Conservation (phyloP, 2,329 filamentous ascomycete genomes). For the Colletotrichum paranaense region DNA sequence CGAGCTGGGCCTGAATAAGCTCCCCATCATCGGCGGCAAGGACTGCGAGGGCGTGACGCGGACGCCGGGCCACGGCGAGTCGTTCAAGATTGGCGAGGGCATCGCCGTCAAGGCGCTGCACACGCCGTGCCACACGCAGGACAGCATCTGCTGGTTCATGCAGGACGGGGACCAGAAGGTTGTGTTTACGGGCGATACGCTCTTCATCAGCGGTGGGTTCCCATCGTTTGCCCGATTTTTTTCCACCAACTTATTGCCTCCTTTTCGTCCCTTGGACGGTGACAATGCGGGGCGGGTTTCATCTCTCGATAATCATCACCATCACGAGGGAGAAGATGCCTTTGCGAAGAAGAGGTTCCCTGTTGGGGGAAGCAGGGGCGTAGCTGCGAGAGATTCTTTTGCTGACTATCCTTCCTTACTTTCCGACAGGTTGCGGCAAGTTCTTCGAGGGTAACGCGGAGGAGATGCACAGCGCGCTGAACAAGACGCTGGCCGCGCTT, state of each 20-base stretch:
- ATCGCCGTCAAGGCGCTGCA: constrained; percentile 90
- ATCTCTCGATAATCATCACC: no score
- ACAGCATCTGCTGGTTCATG: constrained; percentile 96
- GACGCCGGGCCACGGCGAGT: constrained; percentile 80
- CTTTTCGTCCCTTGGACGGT: no score
- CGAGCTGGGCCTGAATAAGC: constrained; percentile 65
- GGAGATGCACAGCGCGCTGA: constrained; percentile 95
- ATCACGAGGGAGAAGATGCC: background rate
- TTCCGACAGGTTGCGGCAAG: constrained; percentile 79
- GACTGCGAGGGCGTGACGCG: constrained; percentile 84
- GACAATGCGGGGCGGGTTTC: no score
- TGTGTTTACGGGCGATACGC: constrained; percentile 95
- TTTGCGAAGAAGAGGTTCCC: background rate
- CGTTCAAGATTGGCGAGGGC: constrained; percentile 80
- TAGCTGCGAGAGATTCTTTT: background rate
- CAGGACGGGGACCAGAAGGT: constrained; percentile 80
- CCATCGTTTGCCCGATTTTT: no score
- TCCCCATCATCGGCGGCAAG: constrained; percentile 88
- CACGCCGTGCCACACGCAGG: constrained; percentile 97
- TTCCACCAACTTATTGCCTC: no score
- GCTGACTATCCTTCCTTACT: background rate
- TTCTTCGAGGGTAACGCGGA: constrained; percentile 93
- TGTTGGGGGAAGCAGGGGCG: background rate
- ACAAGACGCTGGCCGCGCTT: constrained; percentile 82
- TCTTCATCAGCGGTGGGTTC: constrained; percentile 86